Conservation (phyloP, 2,329 filamentous ascomycete species). For the Penicillium expansum region DNA sequence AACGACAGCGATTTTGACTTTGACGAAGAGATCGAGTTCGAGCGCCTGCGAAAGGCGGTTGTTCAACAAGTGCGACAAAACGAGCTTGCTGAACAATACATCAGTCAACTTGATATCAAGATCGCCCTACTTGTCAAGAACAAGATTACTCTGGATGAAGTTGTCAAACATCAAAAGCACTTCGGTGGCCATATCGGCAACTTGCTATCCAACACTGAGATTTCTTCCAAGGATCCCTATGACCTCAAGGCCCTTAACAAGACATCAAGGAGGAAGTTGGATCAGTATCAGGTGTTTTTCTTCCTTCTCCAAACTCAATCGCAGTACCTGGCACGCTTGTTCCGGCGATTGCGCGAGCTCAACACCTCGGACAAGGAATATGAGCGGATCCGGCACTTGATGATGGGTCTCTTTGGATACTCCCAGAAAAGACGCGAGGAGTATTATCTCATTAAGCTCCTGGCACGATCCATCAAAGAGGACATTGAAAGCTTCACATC, state of each 20-base stretch:
- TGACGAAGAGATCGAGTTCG: conserved; percentile 97
- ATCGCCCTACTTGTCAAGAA: conserved; percentile 98
- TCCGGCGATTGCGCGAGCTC: conserved; percentile 77
- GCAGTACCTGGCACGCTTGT: conserved; percentile 86
- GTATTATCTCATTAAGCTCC: conserved; percentile 89
- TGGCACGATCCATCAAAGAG: conserved; percentile 77
- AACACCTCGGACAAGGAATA: conserved; percentile 86
- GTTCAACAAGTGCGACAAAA: conserved; percentile 97
- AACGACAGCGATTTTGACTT: conserved; percentile 99
- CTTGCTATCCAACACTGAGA: conserved; percentile 82
- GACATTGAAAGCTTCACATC: conserved; percentile 72
- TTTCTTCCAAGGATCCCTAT: conserved; percentile 85
- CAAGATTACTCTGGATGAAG: conserved; percentile 97
- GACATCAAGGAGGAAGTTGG: conserved; percentile 88
- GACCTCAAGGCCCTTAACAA: conserved; percentile 98
- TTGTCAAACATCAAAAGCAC: conserved; percentile 93
- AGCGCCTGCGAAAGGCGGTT: conserved; percentile 89
- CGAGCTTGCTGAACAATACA: conserved; percentile 95
- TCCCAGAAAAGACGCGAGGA: conserved; percentile 96
- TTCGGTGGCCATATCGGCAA: conserved; percentile 86
- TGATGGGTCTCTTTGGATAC: conserved; percentile 96
- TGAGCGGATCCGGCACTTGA: conserved; percentile 86
- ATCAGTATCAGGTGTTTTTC: conserved; percentile 96
- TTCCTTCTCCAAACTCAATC: conserved; percentile 96
- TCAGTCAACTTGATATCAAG: conserved; percentile 97